These are phyloP conservation scores for Alternaria sp. DNA, from an alignment of 2,329 filamentous ascomycete species.

Conservation along the genomic window DNA sequence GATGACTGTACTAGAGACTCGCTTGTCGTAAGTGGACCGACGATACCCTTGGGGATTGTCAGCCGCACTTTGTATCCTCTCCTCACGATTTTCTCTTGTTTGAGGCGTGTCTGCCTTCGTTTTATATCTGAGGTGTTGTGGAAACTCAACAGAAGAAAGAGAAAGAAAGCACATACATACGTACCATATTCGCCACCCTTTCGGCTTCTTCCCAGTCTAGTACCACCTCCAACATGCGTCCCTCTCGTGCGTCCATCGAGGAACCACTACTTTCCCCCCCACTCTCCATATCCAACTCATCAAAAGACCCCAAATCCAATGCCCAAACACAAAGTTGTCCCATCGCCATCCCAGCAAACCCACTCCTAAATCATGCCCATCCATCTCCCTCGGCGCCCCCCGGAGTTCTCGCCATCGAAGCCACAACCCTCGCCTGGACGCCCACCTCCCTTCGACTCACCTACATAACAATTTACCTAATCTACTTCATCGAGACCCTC, in stretches of 20 bases:
- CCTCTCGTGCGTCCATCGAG: neutral
- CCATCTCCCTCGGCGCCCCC: conserved; percentile 5
- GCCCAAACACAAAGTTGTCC: neutral
- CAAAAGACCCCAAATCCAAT: neutral
- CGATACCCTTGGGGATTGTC: neutral
- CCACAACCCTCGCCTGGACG: conserved; percentile 18
- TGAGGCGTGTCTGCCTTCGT: no score
- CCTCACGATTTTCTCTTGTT: no score
- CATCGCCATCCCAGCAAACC: neutral
- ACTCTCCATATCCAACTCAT: neutral
- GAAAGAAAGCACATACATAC: neutral
- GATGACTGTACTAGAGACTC: no score
- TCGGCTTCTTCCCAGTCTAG: no score
- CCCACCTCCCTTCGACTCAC: conserved; percentile 1
- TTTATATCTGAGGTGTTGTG: no score
- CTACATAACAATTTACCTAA: conserved; percentile 26
- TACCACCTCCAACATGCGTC: neutral
- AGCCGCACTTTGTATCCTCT: neutral
- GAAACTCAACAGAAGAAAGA: neutral
- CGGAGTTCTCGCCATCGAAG: conserved; percentile 20
- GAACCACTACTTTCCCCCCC: conserved; percentile 5
- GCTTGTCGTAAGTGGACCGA: no score
- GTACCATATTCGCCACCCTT: neutral
- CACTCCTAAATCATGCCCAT: neutral
- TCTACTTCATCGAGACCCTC: conserved; percentile 56